These are phyloP conservation scores for Dactylellina parvicollis DNA, from an alignment of 2,329 filamentous ascomycete genomes.

Conservation along the genomic window DNA sequence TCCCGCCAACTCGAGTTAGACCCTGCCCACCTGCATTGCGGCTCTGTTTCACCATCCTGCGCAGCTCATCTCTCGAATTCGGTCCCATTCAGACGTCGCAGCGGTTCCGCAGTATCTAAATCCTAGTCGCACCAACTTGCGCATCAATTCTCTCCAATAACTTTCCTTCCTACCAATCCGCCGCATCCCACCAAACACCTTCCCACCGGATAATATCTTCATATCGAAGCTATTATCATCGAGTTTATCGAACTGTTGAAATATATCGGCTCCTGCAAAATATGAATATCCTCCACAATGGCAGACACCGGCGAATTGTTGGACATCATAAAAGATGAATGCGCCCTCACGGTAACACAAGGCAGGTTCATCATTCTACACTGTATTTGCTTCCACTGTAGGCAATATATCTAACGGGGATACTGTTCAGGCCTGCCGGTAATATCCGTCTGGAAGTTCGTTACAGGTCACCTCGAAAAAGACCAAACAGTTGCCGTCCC, in stretches of 20 bases:
- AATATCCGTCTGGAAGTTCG: conserved; percentile 45
- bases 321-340: conserved; percentile 53
- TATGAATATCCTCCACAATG: conserved; percentile 49
- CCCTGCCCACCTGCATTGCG: conserved; percentile 40
- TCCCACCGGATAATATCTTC: neutral
- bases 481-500: conserved; percentile 33
- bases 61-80: neutral
- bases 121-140: neutral
- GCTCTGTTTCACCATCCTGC: conserved; percentile 19
- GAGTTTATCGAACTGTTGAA: neutral
- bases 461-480: conserved; percentile 38
- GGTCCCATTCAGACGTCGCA: neutral
- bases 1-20: conserved; percentile 48
- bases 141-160: neutral
- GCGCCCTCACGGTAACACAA: conserved; percentile 47
- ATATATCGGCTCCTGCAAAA: neutral
- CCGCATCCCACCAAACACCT: neutral
- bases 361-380: conserved; percentile 4
- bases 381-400: neutral
- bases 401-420: neutral
- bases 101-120: neutral
- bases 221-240: neutral
- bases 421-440: conserved; percentile 33
- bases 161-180: neutral
- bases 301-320: conserved; percentile 49